These are phyloP conservation scores for Lunasporangiospora selenospora DNA, from an alignment of 192 early-diverging fungal genomes.

Conservation along the genomic window DNA sequence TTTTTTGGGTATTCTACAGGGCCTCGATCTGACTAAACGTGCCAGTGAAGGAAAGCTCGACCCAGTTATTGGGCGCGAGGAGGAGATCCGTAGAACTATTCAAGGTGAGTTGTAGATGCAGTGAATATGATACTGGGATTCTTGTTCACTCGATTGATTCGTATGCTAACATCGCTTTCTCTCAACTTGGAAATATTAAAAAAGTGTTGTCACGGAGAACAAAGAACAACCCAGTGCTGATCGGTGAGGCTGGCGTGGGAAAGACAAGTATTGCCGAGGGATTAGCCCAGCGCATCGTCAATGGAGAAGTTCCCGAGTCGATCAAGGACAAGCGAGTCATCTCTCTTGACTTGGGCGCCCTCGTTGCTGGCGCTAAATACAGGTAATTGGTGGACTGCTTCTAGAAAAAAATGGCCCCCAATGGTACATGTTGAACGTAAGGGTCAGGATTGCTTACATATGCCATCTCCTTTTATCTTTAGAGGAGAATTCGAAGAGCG, in stretches of 20 bases:
- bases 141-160: neutral
- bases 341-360: conserved; percentile 72
- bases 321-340: conserved; percentile 78
- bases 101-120: conserved; percentile 59
- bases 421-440: neutral
- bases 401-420: no score
- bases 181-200: neutral
- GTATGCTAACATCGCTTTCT: neutral
- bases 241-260: conserved; percentile 80
- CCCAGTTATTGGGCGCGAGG: conserved; percentile 82
- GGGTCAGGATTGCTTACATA: no score
- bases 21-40: conserved; percentile 76
- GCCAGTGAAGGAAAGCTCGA: conserved; percentile 82
- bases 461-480: no score
- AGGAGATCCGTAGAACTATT: conserved; percentile 77
- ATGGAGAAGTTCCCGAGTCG: conserved; percentile 78
- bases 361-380: conserved; percentile 78
- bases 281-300: conserved; percentile 77
- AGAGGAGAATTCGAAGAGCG: conserved; percentile 87
- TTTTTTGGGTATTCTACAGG: conserved; percentile 15
- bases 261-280: conserved; percentile 85
- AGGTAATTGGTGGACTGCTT: no score
- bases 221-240: conserved; percentile 80
- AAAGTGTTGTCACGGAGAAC: conserved; percentile 69
- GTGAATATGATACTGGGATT: neutral